Conservation (phyloP, 352 stramenopile genomes). For the Phytopythium kandeliae region DNA sequence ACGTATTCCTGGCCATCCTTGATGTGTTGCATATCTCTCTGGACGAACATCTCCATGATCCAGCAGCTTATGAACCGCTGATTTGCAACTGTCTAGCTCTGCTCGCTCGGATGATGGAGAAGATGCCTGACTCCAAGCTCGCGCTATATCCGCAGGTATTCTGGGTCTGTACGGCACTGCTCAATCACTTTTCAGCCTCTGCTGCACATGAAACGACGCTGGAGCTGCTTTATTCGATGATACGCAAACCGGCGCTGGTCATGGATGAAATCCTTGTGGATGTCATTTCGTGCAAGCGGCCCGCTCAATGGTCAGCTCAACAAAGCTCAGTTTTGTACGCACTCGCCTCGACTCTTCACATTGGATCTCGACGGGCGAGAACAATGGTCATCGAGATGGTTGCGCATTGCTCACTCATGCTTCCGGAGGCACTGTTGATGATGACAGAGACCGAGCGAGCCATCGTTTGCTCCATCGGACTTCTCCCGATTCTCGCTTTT, state of each 20-base stretch:
- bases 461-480: slow-evolving; percentile 30
- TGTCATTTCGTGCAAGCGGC: slow-evolving; percentile 41
- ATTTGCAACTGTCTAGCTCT: slow-evolving; percentile 40
- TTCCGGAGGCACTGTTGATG: slow-evolving; percentile 29
- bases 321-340: slow-evolving; percentile 45
- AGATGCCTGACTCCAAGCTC: slow-evolving; percentile 47
- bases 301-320: slow-evolving; percentile 29
- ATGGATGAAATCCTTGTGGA: slow-evolving; percentile 35
- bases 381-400: slow-evolving; percentile 14
- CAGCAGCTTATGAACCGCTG: slow-evolving; percentile 12
- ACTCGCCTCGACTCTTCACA: slow-evolving; percentile 31
- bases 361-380: slow-evolving; percentile 4
- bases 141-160: slow-evolving; percentile 72
- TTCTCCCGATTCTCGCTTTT: slow-evolving; percentile 25
- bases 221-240: slow-evolving; percentile 36
- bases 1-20: slow-evolving; percentile 52
- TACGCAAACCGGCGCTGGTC: slow-evolving; percentile 40
- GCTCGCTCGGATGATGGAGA: slow-evolving; percentile 27
- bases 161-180: slow-evolving; percentile 63
- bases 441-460: slow-evolving; percentile 27
- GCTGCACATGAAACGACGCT: slow-evolving; percentile 23
- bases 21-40: slow-evolving; percentile 42
- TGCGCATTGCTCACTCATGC: slow-evolving; percentile 15
- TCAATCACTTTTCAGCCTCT: slow-evolving; percentile 39
- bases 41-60: slow-evolving; percentile 26